Conservation (phyloP, 2,329 filamentous ascomycete species). For the Claviceps sp. region DNA sequence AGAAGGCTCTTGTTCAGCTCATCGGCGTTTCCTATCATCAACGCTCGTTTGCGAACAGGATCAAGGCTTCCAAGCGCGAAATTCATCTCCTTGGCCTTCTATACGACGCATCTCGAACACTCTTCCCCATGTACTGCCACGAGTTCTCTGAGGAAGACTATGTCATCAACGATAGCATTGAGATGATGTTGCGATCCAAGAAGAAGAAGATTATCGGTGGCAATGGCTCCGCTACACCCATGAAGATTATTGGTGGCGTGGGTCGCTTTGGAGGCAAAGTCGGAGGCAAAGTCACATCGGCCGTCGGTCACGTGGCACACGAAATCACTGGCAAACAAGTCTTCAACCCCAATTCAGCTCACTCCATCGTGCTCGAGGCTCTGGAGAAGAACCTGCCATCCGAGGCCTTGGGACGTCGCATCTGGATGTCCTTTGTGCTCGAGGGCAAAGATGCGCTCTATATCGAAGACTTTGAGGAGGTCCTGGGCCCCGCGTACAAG, state of each 20-base stretch:
- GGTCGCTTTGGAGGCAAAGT: conserved; percentile 84
- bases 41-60: conserved; percentile 67
- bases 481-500: conserved; percentile 62
- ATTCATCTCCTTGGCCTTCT: conserved; percentile 70
- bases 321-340: conserved; percentile 94
- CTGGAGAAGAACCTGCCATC: conserved; percentile 73
- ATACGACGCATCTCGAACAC: conserved; percentile 74
- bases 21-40: conserved; percentile 80
- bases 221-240: conserved; percentile 56
- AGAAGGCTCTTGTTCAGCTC: conserved; percentile 67
- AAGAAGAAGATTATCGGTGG: conserved; percentile 26
- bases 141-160: conserved; percentile 91
- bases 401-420: conserved; percentile 82
- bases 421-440: conserved; percentile 97
- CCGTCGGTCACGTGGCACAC: conserved; percentile 83
- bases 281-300: conserved; percentile 86
- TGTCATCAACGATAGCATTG: conserved; percentile 73
- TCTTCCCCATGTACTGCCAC: conserved; percentile 85
- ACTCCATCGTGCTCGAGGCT: conserved; percentile 80
- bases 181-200: conserved; percentile 50
- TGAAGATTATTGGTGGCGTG: conserved; percentile 64
- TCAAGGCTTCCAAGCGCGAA: conserved; percentile 82
- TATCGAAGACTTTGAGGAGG: conserved; percentile 72
- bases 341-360: conserved; percentile 82
- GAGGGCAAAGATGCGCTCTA: conserved; percentile 74